Evolutionary conservation across 768 basidiomycete genomes (phyloP).

Genomic region (Tephrocybe sp.): DNA sequence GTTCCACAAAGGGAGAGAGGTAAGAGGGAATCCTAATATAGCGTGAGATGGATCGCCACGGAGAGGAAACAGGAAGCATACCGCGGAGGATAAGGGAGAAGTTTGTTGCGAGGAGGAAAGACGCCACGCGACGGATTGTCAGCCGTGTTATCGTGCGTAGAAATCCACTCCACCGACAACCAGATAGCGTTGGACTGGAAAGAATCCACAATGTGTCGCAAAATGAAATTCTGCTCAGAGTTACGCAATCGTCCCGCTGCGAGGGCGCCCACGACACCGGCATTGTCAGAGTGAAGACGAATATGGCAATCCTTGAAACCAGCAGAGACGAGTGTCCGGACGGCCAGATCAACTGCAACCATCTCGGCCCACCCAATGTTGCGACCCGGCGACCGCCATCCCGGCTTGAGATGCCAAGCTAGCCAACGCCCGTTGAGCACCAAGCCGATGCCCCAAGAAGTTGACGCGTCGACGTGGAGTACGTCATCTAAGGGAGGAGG

Average conservation of each 20-base stretch:
- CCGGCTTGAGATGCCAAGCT: too few relatives aligned
- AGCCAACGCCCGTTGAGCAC: constrained; percentile 24
- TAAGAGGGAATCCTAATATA: neutral
- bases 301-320: constrained; percentile 26
- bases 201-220: constrained; percentile 21
- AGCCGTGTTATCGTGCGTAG: constrained; percentile 13
- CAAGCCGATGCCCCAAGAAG: too few relatives aligned
- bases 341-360: constrained; percentile 36
- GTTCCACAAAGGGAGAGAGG: neutral
- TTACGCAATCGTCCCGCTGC: constrained; percentile 24
- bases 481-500: too few relatives aligned
- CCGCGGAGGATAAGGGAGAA: neutral
- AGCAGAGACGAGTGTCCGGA: constrained; percentile 22
- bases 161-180: constrained; percentile 25
- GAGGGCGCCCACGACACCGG: constrained; percentile 29
- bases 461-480: too few relatives aligned
- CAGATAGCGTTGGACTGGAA: constrained; percentile 22
- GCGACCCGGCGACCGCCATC: too few relatives aligned
- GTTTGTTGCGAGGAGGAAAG: constrained; percentile 2
- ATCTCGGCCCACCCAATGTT: too few relatives aligned
- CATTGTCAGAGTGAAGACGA: constrained; percentile 32
- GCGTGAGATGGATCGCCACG: too few relatives aligned
- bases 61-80: too few relatives aligned
- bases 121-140: constrained; percentile 20
- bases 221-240: too few relatives aligned